phyloP scores from a whole-genome alignment of 2,329 filamentous ascomycete species.

The Pseudogymnoascus sp. region DNA sequence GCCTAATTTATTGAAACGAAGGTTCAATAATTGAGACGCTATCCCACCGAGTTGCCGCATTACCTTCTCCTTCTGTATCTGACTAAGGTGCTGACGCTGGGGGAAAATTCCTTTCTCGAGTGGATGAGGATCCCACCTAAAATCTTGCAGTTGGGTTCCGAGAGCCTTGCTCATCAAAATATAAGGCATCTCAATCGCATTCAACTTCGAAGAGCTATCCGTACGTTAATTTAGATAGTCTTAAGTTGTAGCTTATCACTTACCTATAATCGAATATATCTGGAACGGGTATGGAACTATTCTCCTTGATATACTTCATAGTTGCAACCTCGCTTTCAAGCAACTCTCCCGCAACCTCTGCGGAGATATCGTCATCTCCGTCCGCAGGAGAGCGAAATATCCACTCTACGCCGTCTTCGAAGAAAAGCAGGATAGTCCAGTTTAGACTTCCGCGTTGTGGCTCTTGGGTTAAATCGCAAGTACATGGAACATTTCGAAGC shows the following conservation, averaged over 20 bases:
- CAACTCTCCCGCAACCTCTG: slow-evolving; percentile 11
- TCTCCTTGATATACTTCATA: slow-evolving; percentile 15
- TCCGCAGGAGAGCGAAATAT: slow-evolving; percentile 14
- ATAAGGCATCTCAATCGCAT: slow-evolving; percentile 11
- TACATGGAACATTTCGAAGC: slow-evolving; percentile 14
- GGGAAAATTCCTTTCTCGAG: not conserved
- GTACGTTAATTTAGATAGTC: not conserved
- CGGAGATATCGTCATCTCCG: not conserved
- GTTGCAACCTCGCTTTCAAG: slow-evolving; percentile 17
- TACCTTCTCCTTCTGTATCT: slow-evolving; percentile 13
- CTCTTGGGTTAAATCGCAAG: slow-evolving; percentile 12
- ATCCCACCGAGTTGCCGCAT: slow-evolving; percentile 14
- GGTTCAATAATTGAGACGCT: slow-evolving; percentile 11
- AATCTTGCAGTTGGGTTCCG: slow-evolving; percentile 13
- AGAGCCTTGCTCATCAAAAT: slow-evolving; percentile 16
- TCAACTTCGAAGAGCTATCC: slow-evolving; percentile 9
- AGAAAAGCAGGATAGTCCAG: slow-evolving; percentile 16
- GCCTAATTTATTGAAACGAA: slow-evolving; percentile 16
- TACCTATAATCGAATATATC: slow-evolving; percentile 15
- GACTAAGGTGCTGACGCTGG: slow-evolving; percentile 10
- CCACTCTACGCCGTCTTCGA: slow-evolving; percentile 17
- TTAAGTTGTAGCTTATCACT: not conserved
- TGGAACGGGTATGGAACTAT: slow-evolving; percentile 15
- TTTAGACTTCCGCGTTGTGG: slow-evolving; percentile 13
- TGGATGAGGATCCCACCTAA: slow-evolving; percentile 12